Evolutionary conservation across 495 filamentous ascomycete species (phyloP).

Genomic region (Xylaria cubensis): DNA sequence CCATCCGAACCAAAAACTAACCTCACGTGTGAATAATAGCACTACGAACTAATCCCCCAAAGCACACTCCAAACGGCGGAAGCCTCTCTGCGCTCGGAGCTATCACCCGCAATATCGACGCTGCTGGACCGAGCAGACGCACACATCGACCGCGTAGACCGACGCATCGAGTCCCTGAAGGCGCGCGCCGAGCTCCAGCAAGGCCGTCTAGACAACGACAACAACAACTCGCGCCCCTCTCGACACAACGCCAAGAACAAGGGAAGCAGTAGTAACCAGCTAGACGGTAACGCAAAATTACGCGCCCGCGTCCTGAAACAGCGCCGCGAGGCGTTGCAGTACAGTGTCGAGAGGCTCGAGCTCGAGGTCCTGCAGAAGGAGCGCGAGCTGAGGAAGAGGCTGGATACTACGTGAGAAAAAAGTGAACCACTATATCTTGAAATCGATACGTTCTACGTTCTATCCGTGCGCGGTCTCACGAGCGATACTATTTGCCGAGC

Average conservation of each 20-base stretch:
- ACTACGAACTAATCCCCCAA: slow-evolving; percentile 61
- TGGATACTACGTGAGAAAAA: slow-evolving; percentile 41
- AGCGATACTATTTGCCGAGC: not conserved
- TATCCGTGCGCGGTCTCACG: not conserved
- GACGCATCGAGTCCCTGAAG: slow-evolving; percentile 55
- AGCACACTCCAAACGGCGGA: slow-evolving; percentile 56
- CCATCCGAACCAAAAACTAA: slow-evolving; percentile 1
- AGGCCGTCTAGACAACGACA: slow-evolving; percentile 42
- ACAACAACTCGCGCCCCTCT: slow-evolving; percentile 7
- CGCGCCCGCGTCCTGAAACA: slow-evolving; percentile 48
- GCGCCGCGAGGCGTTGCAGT: slow-evolving; percentile 54
- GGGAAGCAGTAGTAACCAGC: not conserved
- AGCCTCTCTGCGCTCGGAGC: slow-evolving; percentile 57
- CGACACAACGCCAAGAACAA: not conserved
- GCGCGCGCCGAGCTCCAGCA: slow-evolving; percentile 56
- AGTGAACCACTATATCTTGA: not conserved
- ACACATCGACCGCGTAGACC: slow-evolving; percentile 52
- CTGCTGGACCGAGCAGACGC: slow-evolving; percentile 57
- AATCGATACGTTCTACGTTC: not conserved
- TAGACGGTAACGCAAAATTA: slow-evolving; percentile 34
- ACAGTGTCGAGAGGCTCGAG: slow-evolving; percentile 57
- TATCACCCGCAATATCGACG: slow-evolving; percentile 52
- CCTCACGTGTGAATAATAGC: slow-evolving; percentile 35
- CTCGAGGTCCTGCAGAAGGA: slow-evolving; percentile 59
- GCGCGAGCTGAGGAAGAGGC: slow-evolving; percentile 53